phyloP scores from a whole-genome alignment of 164 flowering plant species.

The Houttuynia cordata region DNA sequence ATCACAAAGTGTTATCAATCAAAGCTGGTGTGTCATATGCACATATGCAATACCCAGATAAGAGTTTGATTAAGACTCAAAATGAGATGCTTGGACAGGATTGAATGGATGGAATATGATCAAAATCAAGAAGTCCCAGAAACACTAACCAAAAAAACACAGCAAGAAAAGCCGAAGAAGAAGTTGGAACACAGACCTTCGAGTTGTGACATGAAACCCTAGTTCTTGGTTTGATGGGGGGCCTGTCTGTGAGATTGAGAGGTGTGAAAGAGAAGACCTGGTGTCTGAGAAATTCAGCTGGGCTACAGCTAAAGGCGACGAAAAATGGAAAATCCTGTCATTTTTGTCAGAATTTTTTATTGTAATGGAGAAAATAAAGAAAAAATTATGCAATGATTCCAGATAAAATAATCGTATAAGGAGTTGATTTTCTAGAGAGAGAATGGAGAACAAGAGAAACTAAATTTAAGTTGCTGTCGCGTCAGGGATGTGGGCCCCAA shows the following conservation, averaged over 20 bases:
- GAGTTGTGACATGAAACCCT: slow-evolving; percentile 28
- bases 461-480: slow-evolving; percentile 6
- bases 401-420: not conserved
- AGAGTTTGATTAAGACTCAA: not conserved
- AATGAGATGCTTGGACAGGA: slow-evolving; percentile 1
- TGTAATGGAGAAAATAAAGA: not conserved
- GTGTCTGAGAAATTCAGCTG: not conserved
- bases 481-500: not conserved
- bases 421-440: slow-evolving; percentile 2
- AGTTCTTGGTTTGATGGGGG: slow-evolving; percentile 24
- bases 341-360: not conserved
- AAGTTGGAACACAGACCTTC: slow-evolving; percentile 26
- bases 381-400: not conserved
- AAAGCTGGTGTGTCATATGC: not conserved
- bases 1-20: slow-evolving; percentile 6
- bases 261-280: too few species aligned
- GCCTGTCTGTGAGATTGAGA: slow-evolving; percentile 18
- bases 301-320: too few species aligned
- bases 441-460: slow-evolving; percentile 1
- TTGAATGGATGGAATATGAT: slow-evolving; percentile 5
- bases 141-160: not conserved
- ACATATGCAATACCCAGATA: not conserved
- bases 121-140: slow-evolving; percentile 11
- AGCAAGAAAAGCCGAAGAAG: slow-evolving; percentile 5
- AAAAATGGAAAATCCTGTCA: not conserved